Evolutionary conservation across 129 eudicot genomes (phyloP).

Genomic region (Centrapalus pauciflorus): DNA sequence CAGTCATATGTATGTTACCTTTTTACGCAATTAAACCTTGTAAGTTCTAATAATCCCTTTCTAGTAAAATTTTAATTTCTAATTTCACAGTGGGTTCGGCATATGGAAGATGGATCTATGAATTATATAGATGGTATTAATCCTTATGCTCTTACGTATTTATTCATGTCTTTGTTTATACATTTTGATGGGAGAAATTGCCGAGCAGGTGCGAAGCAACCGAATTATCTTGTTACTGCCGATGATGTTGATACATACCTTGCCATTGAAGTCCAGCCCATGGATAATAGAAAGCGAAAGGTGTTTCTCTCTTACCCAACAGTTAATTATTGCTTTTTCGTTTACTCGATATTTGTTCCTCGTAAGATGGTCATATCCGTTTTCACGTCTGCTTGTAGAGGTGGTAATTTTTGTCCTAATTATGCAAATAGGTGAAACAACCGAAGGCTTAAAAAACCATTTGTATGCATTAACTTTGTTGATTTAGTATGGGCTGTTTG

Average conservation of each 20-base stretch:
- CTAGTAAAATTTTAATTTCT: neutral
- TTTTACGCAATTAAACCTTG: too few species aligned
- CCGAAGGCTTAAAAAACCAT: too few species aligned
- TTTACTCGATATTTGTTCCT: neutral
- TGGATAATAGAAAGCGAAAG: conserved; percentile 88
- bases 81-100: conserved; percentile 86
- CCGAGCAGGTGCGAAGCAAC: conserved; percentile 85
- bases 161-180: neutral
- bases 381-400: neutral
- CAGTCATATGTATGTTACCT: too few species aligned
- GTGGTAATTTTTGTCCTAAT: too few species aligned
- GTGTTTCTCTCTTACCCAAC: conserved; percentile 22
- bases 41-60: neutral
- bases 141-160: conserved; percentile 2
- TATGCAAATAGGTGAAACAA: too few species aligned
- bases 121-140: conserved; percentile 74
- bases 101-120: conserved; percentile 91
- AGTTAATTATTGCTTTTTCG: conserved; percentile 11
- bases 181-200: conserved; percentile 15
- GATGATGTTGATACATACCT: conserved; percentile 87
- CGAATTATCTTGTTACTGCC: conserved; percentile 79
- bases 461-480: too few species aligned
- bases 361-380: neutral
- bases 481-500: too few species aligned
- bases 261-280: conserved; percentile 97